Conservation (phyloP, 2,329 filamentous ascomycete species). For the Coniella vitis region DNA sequence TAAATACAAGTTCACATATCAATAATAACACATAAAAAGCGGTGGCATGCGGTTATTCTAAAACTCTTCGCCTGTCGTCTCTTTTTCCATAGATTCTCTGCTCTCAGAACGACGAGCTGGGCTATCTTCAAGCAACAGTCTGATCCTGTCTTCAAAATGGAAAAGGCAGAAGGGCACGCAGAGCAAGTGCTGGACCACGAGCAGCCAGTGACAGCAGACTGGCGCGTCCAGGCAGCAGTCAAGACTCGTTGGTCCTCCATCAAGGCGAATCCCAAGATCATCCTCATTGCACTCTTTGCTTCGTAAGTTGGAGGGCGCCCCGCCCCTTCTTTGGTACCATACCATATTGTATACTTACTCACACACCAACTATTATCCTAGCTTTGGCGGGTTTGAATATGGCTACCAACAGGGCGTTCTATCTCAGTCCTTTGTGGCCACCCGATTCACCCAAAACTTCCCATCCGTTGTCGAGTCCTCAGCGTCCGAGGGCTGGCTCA, state of each 20-base stretch:
- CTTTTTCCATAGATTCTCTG: too few relatives aligned
- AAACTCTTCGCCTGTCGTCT: too few relatives aligned
- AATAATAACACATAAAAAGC: too few relatives aligned
- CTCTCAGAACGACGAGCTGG: too few relatives aligned
- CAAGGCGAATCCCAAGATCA: conserved; percentile 11
- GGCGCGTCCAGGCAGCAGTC: conserved; percentile 4
- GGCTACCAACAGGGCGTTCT: conserved; percentile 50
- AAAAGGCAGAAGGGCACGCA: not conserved
- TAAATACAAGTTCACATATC: too few relatives aligned
- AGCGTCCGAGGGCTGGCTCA: conserved; percentile 43
- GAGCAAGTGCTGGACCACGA: not conserved
- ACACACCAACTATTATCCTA: too few relatives aligned
- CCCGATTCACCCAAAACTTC: conserved; percentile 41
- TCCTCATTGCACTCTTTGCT: conserved; percentile 13
- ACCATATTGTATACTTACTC: too few relatives aligned
- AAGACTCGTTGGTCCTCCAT: conserved; percentile 12
- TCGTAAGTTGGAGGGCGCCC: conserved; percentile 5
- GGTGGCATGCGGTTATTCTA: too few relatives aligned
- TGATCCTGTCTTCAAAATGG: not conserved
- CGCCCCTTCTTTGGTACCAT: too few relatives aligned
- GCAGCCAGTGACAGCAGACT: conserved; percentile 6
- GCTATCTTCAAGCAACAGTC: not conserved
- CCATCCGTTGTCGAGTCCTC: conserved; percentile 39
- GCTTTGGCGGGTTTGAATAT: conserved; percentile 45
- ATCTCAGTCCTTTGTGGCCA: conserved; percentile 47